phyloP scores from a whole-genome alignment of 2,329 filamentous ascomycete species.

The Phialophora expanda region DNA sequence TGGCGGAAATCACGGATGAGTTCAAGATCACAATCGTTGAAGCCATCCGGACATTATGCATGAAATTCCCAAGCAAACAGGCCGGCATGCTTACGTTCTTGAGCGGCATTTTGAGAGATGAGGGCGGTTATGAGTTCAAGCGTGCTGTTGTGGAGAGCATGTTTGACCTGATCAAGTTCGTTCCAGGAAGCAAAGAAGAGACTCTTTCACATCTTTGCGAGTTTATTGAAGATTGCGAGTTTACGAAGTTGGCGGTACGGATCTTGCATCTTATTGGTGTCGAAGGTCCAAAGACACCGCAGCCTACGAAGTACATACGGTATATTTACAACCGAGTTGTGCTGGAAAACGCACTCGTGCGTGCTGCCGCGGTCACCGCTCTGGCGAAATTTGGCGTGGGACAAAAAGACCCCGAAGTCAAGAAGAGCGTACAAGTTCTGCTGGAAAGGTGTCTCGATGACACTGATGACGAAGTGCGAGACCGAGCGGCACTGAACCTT shows the following conservation, averaged over 20 bases:
- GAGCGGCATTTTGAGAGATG: constrained; percentile 92
- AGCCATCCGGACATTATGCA: constrained; percentile 90
- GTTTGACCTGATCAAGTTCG: constrained; percentile 99
- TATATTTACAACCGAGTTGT: constrained; percentile 99
- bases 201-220: constrained; percentile 95
- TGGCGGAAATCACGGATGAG: constrained; percentile 98
- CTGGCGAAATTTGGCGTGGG: constrained; percentile 96
- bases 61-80: constrained; percentile 98
- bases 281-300: constrained; percentile 91
- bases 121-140: constrained; percentile 99
- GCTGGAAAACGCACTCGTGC: constrained; percentile 92
- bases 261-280: constrained; percentile 92
- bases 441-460: constrained; percentile 94
- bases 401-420: constrained; percentile 94
- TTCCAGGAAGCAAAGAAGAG: constrained; percentile 80
- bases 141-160: constrained; percentile 97
- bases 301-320: constrained; percentile 97
- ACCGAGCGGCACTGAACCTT: constrained; percentile 90
- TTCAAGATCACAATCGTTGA: constrained; percentile 99
- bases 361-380: constrained; percentile 92
- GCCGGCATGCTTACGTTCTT: constrained; percentile 97
- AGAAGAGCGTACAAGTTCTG: constrained; percentile 90
- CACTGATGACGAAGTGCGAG: constrained; percentile 95
- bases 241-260: constrained; percentile 94
- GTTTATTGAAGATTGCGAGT: constrained; percentile 99